A percentile compares a stretch with the other conserved stretches of the same genome.
These are phyloP conservation scores for Nyctanthes arbortristis DNA, from an alignment of 257 asterid species.

Conservation along the genomic window DNA sequence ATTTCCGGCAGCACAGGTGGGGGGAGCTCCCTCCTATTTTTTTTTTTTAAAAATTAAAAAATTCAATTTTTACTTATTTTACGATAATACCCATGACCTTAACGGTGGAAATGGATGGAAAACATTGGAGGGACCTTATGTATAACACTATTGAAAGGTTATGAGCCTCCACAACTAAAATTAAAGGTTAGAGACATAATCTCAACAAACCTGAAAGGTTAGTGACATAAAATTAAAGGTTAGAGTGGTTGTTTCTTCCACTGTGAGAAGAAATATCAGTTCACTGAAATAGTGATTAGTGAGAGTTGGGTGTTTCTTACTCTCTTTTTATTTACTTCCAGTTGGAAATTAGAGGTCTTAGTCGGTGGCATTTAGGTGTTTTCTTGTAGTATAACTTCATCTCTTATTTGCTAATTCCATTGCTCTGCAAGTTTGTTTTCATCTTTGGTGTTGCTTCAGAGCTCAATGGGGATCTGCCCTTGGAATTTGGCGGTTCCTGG, in stretches of 20 bases:
- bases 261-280: slow-evolving; percentile 27
- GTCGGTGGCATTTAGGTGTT: slow-evolving; percentile 32
- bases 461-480: slow-evolving; percentile 39
- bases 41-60: no score
- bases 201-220: no score
- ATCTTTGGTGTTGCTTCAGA: slow-evolving; percentile 26
- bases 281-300: slow-evolving; percentile 27
- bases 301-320: slow-evolving; percentile 39
- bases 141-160: no score
- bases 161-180: no score
- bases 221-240: no score
- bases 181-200: no score
- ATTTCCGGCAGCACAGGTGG: no score
- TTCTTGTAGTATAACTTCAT: slow-evolving; percentile 20
- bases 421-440: slow-evolving; percentile 10
- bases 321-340: slow-evolving; percentile 31
- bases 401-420: neutral
- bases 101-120: no score
- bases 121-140: no score
- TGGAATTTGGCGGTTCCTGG: slow-evolving; percentile 22
- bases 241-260: slow-evolving; percentile 18
- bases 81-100: no score
- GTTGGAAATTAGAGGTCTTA: slow-evolving; percentile 34
- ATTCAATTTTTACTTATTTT: no score
- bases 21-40: no score